A percentile compares a stretch with the other conserved stretches of the same genome.
phyloP scores from a whole-genome alignment of 2,329 filamentous ascomycete species.

The Microcyclospora tardicrescens region DNA sequence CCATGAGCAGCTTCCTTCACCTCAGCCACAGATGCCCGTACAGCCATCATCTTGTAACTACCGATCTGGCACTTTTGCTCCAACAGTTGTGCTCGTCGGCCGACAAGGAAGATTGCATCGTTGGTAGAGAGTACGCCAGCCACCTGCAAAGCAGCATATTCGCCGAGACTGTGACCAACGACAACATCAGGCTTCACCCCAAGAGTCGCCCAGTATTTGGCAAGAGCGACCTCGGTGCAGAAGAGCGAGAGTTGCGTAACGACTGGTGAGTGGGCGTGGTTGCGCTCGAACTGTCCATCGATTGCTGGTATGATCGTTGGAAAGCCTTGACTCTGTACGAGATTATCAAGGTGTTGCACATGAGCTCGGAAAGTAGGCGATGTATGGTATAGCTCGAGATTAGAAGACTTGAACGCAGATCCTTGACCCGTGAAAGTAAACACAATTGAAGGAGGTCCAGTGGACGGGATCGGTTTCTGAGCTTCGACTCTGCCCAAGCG shows the following conservation, averaged over 20 bases:
- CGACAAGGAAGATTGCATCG: conserved; percentile 25
- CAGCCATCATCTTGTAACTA: conserved; percentile 17
- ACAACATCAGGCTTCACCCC: conserved; percentile 16
- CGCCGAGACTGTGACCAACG: conserved; percentile 24
- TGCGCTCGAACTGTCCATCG: conserved; percentile 6
- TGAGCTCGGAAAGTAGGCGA: conserved; percentile 18
- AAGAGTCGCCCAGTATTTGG: conserved; percentile 14
- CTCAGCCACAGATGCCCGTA: conserved; percentile 7
- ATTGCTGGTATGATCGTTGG: conserved; percentile 17
- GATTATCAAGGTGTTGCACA: conserved; percentile 18
- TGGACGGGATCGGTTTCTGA: not conserved
- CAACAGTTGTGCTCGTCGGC: conserved; percentile 21
- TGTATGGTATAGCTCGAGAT: conserved; percentile 20
- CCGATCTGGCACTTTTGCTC: conserved; percentile 11
- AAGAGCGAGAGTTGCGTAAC: conserved; percentile 27
- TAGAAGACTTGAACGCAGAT: conserved; percentile 13
- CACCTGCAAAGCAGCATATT: conserved; percentile 26
- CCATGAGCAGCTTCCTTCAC: not conserved
- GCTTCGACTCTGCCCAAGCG: conserved; percentile 11
- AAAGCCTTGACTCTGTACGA: conserved; percentile 19
- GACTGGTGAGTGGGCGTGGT: conserved; percentile 8
- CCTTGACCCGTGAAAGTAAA: conserved; percentile 31
- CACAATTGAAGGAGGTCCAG: conserved; percentile 2
- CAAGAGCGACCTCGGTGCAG: conserved; percentile 30
- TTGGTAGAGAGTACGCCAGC: conserved; percentile 22